A percentile compares a stretch with the other conserved stretches of the same genome.
Evolutionary conservation across 148 eudicot genomes (phyloP).

Genomic region (Nepenthes gracilis): DNA sequence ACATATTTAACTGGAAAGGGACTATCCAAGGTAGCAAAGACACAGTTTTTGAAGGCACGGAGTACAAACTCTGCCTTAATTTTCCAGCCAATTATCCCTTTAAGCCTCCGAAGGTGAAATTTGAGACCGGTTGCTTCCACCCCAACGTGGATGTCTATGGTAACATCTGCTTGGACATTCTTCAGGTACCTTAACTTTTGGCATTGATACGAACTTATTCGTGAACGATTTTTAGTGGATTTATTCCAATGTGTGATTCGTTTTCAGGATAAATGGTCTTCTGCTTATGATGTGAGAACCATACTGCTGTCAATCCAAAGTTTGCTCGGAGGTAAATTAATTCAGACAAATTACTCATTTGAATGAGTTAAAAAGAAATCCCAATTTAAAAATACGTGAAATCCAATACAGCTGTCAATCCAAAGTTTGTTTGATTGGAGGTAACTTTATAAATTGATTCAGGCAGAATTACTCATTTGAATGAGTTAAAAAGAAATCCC

Average conservation of each 20-base stretch:
- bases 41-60: constrained; percentile 96
- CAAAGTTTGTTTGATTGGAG: too few species aligned
- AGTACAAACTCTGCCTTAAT: constrained; percentile 60
- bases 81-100: constrained; percentile 88
- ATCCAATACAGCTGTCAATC: too few species aligned
- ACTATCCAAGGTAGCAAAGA: constrained; percentile 91
- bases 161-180: constrained; percentile 86
- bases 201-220: not conserved
- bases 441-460: too few species aligned
- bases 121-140: constrained; percentile 85
- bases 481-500: too few species aligned
- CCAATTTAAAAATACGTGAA: too few species aligned
- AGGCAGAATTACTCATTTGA: too few species aligned
- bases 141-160: constrained; percentile 85
- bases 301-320: constrained; percentile 85
- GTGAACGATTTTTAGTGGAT: not conserved
- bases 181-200: constrained; percentile 41
- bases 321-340: constrained; percentile 73
- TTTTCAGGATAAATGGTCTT: constrained; percentile 89
- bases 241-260: not conserved
- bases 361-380: too few species aligned
- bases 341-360: too few species aligned
- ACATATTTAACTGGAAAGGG: constrained; percentile 90
- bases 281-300: constrained; percentile 94
- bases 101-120: constrained; percentile 90